Base-by-base conservation (phyloP, 108 stramenopile genomes). In the Nannochloropsis salina region DNA sequence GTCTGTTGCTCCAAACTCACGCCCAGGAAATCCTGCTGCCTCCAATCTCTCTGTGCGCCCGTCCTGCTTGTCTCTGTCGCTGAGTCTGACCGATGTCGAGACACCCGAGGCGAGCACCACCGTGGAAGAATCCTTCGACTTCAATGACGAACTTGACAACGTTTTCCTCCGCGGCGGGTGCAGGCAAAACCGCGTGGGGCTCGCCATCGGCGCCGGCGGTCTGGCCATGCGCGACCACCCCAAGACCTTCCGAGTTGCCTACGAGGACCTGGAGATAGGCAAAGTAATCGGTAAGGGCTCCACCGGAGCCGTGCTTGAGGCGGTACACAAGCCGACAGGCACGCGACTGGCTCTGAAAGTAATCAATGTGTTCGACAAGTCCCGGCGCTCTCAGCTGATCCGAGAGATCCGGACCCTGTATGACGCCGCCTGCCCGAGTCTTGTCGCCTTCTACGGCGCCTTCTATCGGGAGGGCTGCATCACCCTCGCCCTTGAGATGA, bases 401-500 rank as follows among this genome's bases (percentile, higher is more conserved):
- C 86, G 88, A 41, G 93, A 93, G 85, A 92, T 93, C 74, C 44
- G 86, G 41, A 87, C 93, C 11, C 90, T 93, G 10, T 93, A 93
- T 81, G 81, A 92, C 45, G 90, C 91, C 0, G 90, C 89, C 40
- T 92, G 91, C 81, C 88, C 88, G 12, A 43, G 88, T 43, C 89
- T 93, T 42, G 90, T 93, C 44, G 42, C 87, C 2, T 93, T 93
- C 41, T 88, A 93, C 80, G 93, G 93, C 1, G 92, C 93, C 42
- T 93, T 92, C 44, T 93, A 92, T 45, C 80, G 92, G 15, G 93
- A 93, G 42, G 92, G 93, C 5, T 42, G 90, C 15, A 92, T 93
- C 61, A 91, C 92, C n/a, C 90, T 93, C 44, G 91, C 91, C 8
- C 84, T 92, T n/a, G 93, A 93, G 82, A 93, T 87, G 85, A 93